phyloP scores from a whole-genome alignment of 2,329 filamentous ascomycete species.

The Fusarium decemcellulare region DNA sequence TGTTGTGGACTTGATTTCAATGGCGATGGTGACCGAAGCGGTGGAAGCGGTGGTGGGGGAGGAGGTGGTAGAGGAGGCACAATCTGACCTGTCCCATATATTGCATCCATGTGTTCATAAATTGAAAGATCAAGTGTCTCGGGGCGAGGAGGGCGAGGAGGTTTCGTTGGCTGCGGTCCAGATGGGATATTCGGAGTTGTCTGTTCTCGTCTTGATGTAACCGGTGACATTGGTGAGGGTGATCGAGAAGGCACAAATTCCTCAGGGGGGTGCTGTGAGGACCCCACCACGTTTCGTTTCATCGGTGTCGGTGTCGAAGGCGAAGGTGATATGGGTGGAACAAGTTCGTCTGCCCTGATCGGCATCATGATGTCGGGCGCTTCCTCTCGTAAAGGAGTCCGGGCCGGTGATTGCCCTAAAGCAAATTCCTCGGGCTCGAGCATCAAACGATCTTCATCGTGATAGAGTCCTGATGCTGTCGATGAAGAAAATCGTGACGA shows the following conservation, averaged over 20 bases:
- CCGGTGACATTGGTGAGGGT: neutral
- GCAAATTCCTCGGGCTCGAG: slow-evolving; percentile 25
- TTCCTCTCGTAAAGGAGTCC: slow-evolving; percentile 25
- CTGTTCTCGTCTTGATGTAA: neutral
- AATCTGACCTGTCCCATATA: too few species aligned
- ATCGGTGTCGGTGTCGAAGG: slow-evolving; percentile 22
- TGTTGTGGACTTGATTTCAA: too few species aligned
- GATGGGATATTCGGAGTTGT: neutral
- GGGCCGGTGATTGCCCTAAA: slow-evolving; percentile 11
- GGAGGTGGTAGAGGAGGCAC: too few species aligned
- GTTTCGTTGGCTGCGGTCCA: neutral
- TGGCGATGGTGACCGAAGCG: too few species aligned
- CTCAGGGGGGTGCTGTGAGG: neutral
- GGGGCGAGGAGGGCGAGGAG: neutral
- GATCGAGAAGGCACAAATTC: neutral
- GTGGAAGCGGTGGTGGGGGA: too few species aligned
- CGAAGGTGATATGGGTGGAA: slow-evolving; percentile 18
- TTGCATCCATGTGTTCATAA: too few species aligned
- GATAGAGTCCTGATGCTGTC: slow-evolving; percentile 27
- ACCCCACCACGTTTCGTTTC: slow-evolving; percentile 7
- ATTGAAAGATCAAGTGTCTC: too few species aligned
- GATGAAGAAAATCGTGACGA: slow-evolving; percentile 28
- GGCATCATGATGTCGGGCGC: slow-evolving; percentile 13
- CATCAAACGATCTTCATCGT: slow-evolving; percentile 14
- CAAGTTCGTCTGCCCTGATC: slow-evolving; percentile 20